Evolutionary conservation across 1,139 yeast species (phyloP).

Genomic region (Casaregolazyma lundiana): DNA sequence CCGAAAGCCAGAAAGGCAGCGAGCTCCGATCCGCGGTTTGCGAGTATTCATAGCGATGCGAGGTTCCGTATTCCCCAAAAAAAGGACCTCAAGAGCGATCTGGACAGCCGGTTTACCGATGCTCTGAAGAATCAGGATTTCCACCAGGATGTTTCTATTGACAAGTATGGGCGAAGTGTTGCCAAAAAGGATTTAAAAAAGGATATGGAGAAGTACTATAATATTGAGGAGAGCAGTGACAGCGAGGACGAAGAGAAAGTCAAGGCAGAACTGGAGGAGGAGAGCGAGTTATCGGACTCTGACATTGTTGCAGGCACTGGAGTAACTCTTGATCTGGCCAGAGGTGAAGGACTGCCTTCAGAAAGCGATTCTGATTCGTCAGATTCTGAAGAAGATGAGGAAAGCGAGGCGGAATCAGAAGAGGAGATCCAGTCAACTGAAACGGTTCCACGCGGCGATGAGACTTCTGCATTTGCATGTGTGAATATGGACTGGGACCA

Average conservation of each 20-base stretch:
- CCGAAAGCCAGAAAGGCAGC: constrained; percentile 32
- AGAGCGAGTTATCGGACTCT: constrained; percentile 27
- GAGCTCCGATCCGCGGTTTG: constrained; percentile 68
- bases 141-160: constrained; percentile 61
- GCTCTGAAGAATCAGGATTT: constrained; percentile 52
- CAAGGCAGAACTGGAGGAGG: constrained; percentile 29
- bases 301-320: too few relatives aligned
- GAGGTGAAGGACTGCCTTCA: constrained; percentile 59
- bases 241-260: constrained; percentile 28
- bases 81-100: constrained; percentile 66
- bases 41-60: constrained; percentile 80
- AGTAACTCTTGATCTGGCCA: constrained; percentile 54
- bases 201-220: constrained; percentile 64
- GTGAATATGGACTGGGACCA: constrained; percentile 99
- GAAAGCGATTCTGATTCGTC: constrained; percentile 38
- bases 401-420: constrained; percentile 29
- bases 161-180: constrained; percentile 79
- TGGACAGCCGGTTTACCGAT: constrained; percentile 82
- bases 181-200: constrained; percentile 39
- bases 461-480: constrained; percentile 75
- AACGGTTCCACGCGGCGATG: constrained; percentile 77
- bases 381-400: constrained; percentile 9
- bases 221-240: constrained; percentile 38
- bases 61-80: constrained; percentile 72
- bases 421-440: constrained; percentile 18